phyloP scores from a whole-genome alignment of 2,329 filamentous ascomycete species.

The Hysterium pulicare region DNA sequence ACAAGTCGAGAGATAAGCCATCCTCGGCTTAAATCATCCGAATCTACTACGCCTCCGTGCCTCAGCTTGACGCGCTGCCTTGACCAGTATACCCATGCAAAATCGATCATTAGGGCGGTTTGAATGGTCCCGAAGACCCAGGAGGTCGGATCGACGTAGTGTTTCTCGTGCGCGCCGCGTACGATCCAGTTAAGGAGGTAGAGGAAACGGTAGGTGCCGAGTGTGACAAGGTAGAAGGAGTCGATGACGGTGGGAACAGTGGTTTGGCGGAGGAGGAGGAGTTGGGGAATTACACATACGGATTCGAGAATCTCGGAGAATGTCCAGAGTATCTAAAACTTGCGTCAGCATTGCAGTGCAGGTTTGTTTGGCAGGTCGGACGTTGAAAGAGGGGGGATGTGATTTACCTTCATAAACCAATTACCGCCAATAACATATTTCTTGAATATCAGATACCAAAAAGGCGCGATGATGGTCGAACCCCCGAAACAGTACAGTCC shows the following conservation, averaged over 20 bases:
- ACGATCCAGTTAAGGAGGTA: conserved; percentile 92
- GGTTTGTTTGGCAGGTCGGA: no score
- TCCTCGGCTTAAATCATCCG: conserved; percentile 79
- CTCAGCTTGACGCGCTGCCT: conserved; percentile 91
- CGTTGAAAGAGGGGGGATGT: not conserved
- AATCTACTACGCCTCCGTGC: conserved; percentile 82
- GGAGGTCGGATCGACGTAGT: conserved; percentile 65
- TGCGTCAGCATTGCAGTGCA: not conserved
- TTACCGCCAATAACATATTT: conserved; percentile 39
- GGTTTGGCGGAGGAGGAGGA: conserved; percentile 89
- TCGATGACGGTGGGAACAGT: conserved; percentile 93
- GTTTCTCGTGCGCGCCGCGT: conserved; percentile 57
- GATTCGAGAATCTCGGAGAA: conserved; percentile 93
- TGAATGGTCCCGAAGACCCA: conserved; percentile 86
- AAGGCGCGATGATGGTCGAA: conserved; percentile 65
- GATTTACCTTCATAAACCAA: conserved; percentile 39
- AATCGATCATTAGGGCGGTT: conserved; percentile 86
- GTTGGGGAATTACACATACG: conserved; percentile 83
- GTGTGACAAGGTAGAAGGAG: conserved; percentile 86
- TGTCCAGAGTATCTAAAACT: conserved; percentile 68
- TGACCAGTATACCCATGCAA: conserved; percentile 95
- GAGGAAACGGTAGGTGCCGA: conserved; percentile 82
- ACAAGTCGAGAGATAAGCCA: conserved; percentile 81
- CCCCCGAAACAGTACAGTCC: conserved; percentile 66
- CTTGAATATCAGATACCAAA: conserved; percentile 68